These are phyloP conservation scores for Penicillium psychrofluorescens DNA, from an alignment of 495 filamentous ascomycete genomes.

Conservation along the genomic window DNA sequence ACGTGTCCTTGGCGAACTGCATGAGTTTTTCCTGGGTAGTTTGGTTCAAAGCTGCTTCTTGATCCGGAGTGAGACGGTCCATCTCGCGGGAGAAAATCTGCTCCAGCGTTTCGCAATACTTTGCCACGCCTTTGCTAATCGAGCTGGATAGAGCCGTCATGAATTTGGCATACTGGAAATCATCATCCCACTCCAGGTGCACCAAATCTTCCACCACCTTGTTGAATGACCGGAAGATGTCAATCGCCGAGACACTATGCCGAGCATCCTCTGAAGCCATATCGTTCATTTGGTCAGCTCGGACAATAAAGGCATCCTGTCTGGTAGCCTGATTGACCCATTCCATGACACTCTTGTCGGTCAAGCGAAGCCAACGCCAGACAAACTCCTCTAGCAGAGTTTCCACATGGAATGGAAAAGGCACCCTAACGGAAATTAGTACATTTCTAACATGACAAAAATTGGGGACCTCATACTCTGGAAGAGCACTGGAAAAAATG, in stretches of 20 bases:
- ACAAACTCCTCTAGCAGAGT: slow-evolving; percentile 81
- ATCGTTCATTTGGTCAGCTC: slow-evolving; percentile 49
- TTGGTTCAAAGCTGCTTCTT: slow-evolving; percentile 68
- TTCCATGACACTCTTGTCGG: slow-evolving; percentile 68
- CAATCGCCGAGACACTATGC: slow-evolving; percentile 87
- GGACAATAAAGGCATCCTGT: slow-evolving; percentile 74
- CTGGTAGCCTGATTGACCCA: slow-evolving; percentile 88
- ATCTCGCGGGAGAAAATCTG: slow-evolving; percentile 84
- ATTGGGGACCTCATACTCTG: slow-evolving; percentile 36
- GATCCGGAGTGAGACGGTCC: slow-evolving; percentile 82
- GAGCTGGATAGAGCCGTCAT: slow-evolving; percentile 93
- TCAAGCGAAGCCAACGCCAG: slow-evolving; percentile 85
- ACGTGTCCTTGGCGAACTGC: slow-evolving; percentile 90
- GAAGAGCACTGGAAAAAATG: slow-evolving; percentile 67
- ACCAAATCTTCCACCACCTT: slow-evolving; percentile 81
- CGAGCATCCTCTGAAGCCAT: slow-evolving; percentile 72
- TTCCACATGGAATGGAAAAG: slow-evolving; percentile 83
- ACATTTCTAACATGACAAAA: neutral
- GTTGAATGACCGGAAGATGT: slow-evolving; percentile 91
- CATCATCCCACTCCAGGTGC: slow-evolving; percentile 83
- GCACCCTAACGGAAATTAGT: slow-evolving; percentile 24
- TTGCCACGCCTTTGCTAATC: slow-evolving; percentile 72
- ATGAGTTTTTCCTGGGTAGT: slow-evolving; percentile 87
- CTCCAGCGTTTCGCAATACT: slow-evolving; percentile 90
- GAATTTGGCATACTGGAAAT: slow-evolving; percentile 89